Evolutionary conservation across 371 early-diverging fungal genomes (phyloP).

Genomic region (Lichtheimia hyalospora): DNA sequence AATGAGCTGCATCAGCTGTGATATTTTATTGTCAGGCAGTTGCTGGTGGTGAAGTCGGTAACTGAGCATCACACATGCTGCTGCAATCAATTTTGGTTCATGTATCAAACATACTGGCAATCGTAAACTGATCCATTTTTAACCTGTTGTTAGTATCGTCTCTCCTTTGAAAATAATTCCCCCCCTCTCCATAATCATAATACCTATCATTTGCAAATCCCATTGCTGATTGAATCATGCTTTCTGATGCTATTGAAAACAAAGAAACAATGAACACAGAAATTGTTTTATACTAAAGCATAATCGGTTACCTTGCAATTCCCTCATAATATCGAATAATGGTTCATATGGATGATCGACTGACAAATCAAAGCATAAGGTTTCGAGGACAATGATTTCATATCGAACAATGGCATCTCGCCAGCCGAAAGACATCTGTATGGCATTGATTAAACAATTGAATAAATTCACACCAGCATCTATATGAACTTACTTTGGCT

Average conservation of each 20-base stretch:
- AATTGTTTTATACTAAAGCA: not conserved
- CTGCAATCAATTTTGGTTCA: slow-evolving; percentile 39
- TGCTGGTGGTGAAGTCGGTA: slow-evolving; percentile 3
- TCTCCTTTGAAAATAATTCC: too few species aligned
- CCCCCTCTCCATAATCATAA: too few species aligned
- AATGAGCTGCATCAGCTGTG: not conserved
- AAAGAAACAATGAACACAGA: not conserved
- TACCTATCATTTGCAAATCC: slow-evolving; percentile 62
- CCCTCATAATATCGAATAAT: slow-evolving; percentile 46
- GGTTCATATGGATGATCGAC: slow-evolving; percentile 72
- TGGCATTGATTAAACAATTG: not conserved
- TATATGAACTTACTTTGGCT: slow-evolving; percentile 18
- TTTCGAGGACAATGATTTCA: slow-evolving; percentile 69
- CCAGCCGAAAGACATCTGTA: slow-evolving; percentile 41
- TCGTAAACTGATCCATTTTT: slow-evolving; percentile 29
- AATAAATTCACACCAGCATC: not conserved
- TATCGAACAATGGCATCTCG: slow-evolving; percentile 55
- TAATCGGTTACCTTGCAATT: slow-evolving; percentile 33
- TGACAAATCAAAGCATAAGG: slow-evolving; percentile 76
- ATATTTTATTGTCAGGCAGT: not conserved
- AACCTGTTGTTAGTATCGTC: too few species aligned
- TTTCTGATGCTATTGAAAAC: slow-evolving; percentile 12
- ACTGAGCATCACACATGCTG: slow-evolving; percentile 27
- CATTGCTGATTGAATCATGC: slow-evolving; percentile 49
- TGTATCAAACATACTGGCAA: slow-evolving; percentile 36